Evolutionary conservation across 257 asterid genomes (phyloP).

Genomic region (Ocimum tenuiflorum): DNA sequence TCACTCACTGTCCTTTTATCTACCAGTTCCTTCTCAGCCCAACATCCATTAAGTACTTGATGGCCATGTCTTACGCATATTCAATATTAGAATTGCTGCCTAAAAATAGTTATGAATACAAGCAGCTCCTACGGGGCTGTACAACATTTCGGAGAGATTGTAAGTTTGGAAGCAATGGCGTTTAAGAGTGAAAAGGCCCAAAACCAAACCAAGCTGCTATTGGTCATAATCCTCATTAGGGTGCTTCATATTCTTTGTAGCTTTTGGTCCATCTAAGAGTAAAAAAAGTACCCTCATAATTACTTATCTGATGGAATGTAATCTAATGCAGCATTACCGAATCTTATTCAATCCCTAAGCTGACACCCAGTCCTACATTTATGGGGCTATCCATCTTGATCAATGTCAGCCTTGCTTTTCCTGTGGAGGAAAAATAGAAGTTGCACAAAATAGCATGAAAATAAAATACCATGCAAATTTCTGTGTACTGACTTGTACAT

Average conservation of each 20-base stretch:
- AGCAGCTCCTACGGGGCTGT: too few relatives aligned
- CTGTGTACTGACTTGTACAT: not conserved
- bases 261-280: not conserved
- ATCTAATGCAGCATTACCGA: not conserved
- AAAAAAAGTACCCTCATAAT: not conserved
- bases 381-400: not conserved
- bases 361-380: not conserved
- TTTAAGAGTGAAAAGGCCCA: not conserved
- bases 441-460: not conserved
- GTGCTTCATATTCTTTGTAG: not conserved
- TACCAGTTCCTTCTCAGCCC: too few relatives aligned
- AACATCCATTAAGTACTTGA: too few relatives aligned
- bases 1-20: too few relatives aligned
- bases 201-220: not conserved
- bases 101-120: too few relatives aligned
- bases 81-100: too few relatives aligned
- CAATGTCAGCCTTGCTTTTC: not conserved
- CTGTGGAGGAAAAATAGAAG: conserved; percentile 2
- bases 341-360: not conserved
- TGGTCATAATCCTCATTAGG: not conserved
- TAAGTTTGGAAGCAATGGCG: not conserved
- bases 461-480: not conserved
- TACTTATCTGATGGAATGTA: not conserved
- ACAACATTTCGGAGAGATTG: too few relatives aligned
- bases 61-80: too few relatives aligned